Evolutionary conservation across 2,329 filamentous ascomycete genomes (phyloP).

Genomic region (Gyromitra esculenta): DNA sequence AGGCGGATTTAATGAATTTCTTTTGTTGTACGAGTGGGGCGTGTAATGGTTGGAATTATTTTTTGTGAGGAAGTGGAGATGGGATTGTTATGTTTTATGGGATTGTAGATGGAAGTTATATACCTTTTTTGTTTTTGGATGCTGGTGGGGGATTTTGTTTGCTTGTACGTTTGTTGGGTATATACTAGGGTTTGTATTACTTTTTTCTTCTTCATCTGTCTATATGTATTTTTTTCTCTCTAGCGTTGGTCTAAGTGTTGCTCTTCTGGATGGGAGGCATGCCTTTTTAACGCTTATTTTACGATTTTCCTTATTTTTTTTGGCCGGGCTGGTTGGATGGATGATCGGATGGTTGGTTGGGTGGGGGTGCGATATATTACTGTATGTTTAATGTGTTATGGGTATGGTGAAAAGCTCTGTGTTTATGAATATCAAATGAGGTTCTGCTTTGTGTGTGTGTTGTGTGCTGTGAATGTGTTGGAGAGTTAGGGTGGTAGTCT

Average conservation of each 20-base stretch:
- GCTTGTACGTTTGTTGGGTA: neutral
- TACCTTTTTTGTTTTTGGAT: constrained; percentile 6
- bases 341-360: neutral
- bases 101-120: constrained; percentile 2
- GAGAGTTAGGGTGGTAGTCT: neutral
- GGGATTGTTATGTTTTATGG: constrained; percentile 16
- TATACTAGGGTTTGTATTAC: constrained; percentile 21
- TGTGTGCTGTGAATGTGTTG: neutral
- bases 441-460: neutral
- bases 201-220: constrained; percentile 11
- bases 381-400: constrained; percentile 24
- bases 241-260: constrained; percentile 15
- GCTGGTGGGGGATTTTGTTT: neutral
- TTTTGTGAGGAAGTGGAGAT: neutral
- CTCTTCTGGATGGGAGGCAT: constrained; percentile 35
- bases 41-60: constrained; percentile 20
- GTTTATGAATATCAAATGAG: constrained; percentile 5
- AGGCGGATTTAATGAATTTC: constrained; percentile 9
- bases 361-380: neutral
- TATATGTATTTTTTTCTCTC: constrained; percentile 6
- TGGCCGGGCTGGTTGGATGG: neutral
- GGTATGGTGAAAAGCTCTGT: constrained; percentile 12
- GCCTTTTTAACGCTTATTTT: neutral
- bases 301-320: constrained; percentile 4
- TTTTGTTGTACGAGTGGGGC: constrained; percentile 14